Evolutionary conservation across 129 eudicot genomes (phyloP).

Genomic region (Rutidosis leptorrhynchoides): DNA sequence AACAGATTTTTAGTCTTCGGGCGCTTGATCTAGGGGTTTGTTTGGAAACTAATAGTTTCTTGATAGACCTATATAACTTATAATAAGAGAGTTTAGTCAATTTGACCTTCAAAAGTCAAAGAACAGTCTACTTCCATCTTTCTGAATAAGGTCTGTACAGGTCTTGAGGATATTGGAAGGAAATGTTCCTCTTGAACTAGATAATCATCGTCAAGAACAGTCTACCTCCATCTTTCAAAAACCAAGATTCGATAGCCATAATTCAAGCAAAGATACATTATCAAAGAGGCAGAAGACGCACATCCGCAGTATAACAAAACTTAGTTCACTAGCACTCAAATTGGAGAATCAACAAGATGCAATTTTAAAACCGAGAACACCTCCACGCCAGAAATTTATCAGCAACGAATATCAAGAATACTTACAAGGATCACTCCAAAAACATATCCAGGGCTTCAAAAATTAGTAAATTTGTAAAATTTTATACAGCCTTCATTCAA

Average conservation of each 20-base stretch:
- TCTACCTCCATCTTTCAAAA: conserved; percentile 18
- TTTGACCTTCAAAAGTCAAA: conserved; percentile 8
- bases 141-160: conserved; percentile 18
- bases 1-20: neutral
- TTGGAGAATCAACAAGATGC: conserved; percentile 28
- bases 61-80: neutral
- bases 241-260: conserved; percentile 20
- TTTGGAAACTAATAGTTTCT: neutral
- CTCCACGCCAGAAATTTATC: conserved; percentile 14
- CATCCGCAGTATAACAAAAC: conserved; percentile 14
- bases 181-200: conserved; percentile 16
- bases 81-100: neutral
- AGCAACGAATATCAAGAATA: conserved; percentile 29
- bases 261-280: conserved; percentile 21
- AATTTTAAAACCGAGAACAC: conserved; percentile 20
- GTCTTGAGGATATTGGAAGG: conserved; percentile 43
- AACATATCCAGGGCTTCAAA: conserved; percentile 35
- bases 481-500: neutral
- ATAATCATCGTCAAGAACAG: conserved; percentile 30
- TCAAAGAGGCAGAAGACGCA: conserved; percentile 13
- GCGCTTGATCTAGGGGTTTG: neutral
- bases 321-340: conserved; percentile 25
- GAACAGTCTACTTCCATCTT: neutral
- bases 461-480: conserved; percentile 22
- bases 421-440: conserved; percentile 39